These are phyloP conservation scores for Globisporangium sylvaticum DNA, from an alignment of 352 stramenopile species.

Conservation along the genomic window DNA sequence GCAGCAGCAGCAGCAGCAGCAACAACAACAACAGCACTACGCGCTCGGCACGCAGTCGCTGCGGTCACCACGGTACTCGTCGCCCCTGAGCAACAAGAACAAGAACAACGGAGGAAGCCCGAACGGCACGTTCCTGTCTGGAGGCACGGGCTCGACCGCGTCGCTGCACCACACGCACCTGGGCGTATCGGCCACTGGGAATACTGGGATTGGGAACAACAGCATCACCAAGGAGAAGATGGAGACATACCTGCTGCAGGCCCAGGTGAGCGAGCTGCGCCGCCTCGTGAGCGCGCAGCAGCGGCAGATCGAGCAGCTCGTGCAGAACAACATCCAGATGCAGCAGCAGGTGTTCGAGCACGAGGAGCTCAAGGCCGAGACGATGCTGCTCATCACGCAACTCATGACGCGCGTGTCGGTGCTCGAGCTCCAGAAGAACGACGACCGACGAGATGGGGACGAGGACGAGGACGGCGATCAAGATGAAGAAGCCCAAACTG, in stretches of 20 bases:
- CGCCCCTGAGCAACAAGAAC: neutral
- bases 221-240: conserved; percentile 10
- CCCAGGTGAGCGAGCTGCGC: conserved; percentile 50
- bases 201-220: neutral
- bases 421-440: conserved; percentile 57
- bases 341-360: conserved; percentile 79
- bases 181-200: neutral
- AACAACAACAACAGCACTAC: conserved; percentile 23
- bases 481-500: neutral
- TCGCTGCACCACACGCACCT: conserved; percentile 9
- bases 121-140: conserved; percentile 11
- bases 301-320: conserved; percentile 70
- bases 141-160: conserved; percentile 1
- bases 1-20: conserved; percentile 22
- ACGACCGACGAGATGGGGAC: conserved; percentile 20
- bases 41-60: conserved; percentile 9
- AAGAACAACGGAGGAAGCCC: conserved; percentile 5
- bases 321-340: conserved; percentile 72
- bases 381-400: conserved; percentile 80
- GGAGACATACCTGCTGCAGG: conserved; percentile 26
- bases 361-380: conserved; percentile 80
- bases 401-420: conserved; percentile 82
- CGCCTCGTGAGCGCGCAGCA: conserved; percentile 50
- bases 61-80: conserved; percentile 9
- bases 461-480: conserved; percentile 27